phyloP scores from a whole-genome alignment of 192 early-diverging fungal species.

The Linnemannia elongata region DNA sequence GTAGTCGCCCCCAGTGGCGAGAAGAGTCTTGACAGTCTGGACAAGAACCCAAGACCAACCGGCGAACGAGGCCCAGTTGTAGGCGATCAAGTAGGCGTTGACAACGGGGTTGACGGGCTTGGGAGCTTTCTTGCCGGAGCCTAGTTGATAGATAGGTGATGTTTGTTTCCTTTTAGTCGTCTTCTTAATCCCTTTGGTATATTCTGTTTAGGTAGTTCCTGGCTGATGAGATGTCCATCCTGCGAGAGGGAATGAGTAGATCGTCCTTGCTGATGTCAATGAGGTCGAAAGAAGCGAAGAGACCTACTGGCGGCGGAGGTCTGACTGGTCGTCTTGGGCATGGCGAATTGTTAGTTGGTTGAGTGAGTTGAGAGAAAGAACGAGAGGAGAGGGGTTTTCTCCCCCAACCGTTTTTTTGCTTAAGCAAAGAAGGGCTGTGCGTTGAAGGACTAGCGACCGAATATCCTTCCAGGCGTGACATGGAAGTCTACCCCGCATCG shows the following conservation, averaged over 20 bases:
- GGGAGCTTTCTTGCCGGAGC: conserved; percentile 44
- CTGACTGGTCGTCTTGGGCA: conserved; percentile 40
- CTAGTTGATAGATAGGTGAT: conserved; percentile 6
- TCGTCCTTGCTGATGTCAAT: no score
- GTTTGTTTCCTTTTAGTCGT: neutral
- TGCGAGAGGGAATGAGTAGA: neutral
- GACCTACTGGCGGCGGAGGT: conserved; percentile 30
- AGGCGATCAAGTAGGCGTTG: conserved; percentile 82
- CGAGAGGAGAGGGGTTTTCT: neutral
- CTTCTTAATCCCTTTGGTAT: neutral
- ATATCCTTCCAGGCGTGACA: neutral
- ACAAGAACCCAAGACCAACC: conserved; percentile 88
- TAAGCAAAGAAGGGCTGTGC: neutral
- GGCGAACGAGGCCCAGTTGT: conserved; percentile 85
- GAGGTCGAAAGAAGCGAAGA: neutral
- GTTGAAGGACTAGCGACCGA: neutral
- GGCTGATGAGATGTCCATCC: neutral
- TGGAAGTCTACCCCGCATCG: neutral
- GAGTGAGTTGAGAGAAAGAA: neutral
- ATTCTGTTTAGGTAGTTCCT: neutral
- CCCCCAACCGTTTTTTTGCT: conserved; percentile 16
- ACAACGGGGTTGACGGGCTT: conserved; percentile 53
- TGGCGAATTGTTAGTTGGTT: neutral
- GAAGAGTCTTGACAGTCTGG: conserved; percentile 66
- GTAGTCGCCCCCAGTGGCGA: conserved; percentile 67